Evolutionary conservation across 192 early-diverging fungal species (phyloP).

Genomic region (Thamnidium elegans): DNA sequence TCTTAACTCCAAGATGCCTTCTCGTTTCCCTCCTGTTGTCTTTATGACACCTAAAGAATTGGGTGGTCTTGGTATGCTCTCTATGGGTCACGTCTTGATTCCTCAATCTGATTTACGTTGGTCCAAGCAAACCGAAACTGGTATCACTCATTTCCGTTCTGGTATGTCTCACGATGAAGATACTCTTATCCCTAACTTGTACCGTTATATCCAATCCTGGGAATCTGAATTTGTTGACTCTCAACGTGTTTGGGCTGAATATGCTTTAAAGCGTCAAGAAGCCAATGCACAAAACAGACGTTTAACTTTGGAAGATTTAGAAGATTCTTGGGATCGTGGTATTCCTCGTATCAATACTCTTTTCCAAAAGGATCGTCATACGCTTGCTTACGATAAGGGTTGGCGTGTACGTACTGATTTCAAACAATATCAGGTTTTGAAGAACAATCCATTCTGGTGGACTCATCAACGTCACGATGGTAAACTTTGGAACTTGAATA

Average conservation of each 20-base stretch:
- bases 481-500: slow-evolving; percentile 76
- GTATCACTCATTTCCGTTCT: slow-evolving; percentile 96
- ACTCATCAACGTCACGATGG: slow-evolving; percentile 59
- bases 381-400: slow-evolving; percentile 98
- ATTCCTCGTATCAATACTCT: slow-evolving; percentile 98
- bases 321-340: slow-evolving; percentile 98
- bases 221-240: slow-evolving; percentile 99
- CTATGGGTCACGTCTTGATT: slow-evolving; percentile 98
- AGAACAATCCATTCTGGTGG: slow-evolving; percentile 97
- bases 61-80: slow-evolving; percentile 97
- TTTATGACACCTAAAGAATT: slow-evolving; percentile 63
- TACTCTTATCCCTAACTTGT: slow-evolving; percentile 95
- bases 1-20: slow-evolving; percentile 98
- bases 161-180: slow-evolving; percentile 98
- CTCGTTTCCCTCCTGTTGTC: slow-evolving; percentile 93
- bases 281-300: slow-evolving; percentile 96
- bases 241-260: slow-evolving; percentile 99
- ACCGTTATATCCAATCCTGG: slow-evolving; percentile 98
- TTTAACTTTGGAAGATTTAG: slow-evolving; percentile 96
- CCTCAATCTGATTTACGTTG: slow-evolving; percentile 96
- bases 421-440: slow-evolving; percentile 96
- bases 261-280: slow-evolving; percentile 95
- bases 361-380: slow-evolving; percentile 98
- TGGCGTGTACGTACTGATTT: slow-evolving; percentile 97
- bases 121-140: slow-evolving; percentile 95